Evolutionary conservation across 2,329 filamentous ascomycete genomes (phyloP).

Genomic region (Diatrype stigma): DNA sequence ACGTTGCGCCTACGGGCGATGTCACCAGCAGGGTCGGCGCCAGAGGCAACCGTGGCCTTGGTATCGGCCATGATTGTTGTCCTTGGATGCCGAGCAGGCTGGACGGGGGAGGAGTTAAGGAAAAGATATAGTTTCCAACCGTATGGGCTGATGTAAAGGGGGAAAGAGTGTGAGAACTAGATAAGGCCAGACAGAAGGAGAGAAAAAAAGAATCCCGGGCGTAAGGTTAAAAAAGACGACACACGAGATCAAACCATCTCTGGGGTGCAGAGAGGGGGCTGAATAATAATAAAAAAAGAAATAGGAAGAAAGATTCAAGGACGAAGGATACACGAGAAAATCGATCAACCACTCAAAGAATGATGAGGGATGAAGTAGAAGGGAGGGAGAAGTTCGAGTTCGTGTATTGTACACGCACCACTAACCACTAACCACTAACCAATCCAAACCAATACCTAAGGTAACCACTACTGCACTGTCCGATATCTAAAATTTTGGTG

Average conservation of each 20-base stretch:
- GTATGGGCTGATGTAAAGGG: too few species aligned
- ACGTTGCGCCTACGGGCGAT: slow-evolving; percentile 53
- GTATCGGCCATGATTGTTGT: slow-evolving; percentile 46
- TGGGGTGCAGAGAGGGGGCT: neutral
- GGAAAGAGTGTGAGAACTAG: neutral
- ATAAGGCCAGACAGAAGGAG: neutral
- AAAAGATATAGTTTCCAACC: too few species aligned
- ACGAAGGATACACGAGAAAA: neutral
- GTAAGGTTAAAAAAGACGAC: neutral
- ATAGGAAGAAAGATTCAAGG: neutral
- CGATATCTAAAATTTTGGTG: too few species aligned
- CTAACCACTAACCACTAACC: too few species aligned
- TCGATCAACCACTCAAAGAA: neutral
- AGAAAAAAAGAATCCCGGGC: neutral
- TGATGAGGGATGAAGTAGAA: neutral
- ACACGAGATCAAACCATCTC: neutral
- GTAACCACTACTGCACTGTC: too few species aligned
- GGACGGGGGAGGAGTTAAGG: neutral
- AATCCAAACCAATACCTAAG: neutral
- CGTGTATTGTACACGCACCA: too few species aligned
- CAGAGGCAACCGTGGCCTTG: slow-evolving; percentile 54
- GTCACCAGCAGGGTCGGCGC: slow-evolving; percentile 52
- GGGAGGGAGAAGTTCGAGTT: too few species aligned
- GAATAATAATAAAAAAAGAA: neutral
- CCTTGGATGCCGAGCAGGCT: slow-evolving; percentile 3